Base-by-base conservation (phyloP, 495 filamentous ascomycete genomes). In the Tetracladium setigerum region DNA sequence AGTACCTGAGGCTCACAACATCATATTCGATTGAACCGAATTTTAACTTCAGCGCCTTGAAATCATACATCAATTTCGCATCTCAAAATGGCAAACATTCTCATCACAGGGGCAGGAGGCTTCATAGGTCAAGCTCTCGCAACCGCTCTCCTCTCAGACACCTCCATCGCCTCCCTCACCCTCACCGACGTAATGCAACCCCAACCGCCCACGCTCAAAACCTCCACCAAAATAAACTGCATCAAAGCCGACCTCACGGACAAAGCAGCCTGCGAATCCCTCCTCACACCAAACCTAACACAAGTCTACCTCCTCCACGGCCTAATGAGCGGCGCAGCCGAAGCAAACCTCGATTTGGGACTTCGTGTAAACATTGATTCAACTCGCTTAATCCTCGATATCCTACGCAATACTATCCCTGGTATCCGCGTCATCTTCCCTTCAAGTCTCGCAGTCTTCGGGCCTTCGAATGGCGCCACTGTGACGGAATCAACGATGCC, bases 231-330 rank as follows among this genome's bases (percentile, higher is more conserved):
- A 27, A 27, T 27, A 27, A 7, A 3, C 22, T 27, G 22, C 22
- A 27, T 27, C 7, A 61, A 68, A 12, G 82, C 81, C 3, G 83
- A 87, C 61, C 72, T 87, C 37, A 74, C 74, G 43, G 69, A 68
- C 16, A 55, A 68, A 0, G 48, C 68, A 5, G 74, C 72, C 50
- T 55, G 72, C 9, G 49, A 56, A 35, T 35, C 54, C 18, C 66
- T 83, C n/a, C 63, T 83, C 10, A 56, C 64, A n/a, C 55, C 62
- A 9, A 57, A 62, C 15, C 58, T 61, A 2, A 16, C 13, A 2
- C 13, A n/a, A n/a, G 70, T 86, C 55, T 90, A 85, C 67, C 61
- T 89, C 44, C 79, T 94, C 55, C 87, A 94, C 64, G 87, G 87
- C 38, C 87, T 94, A 65, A 90, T 91, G 87, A 87, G 83, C 31